Conservation (phyloP, 495 filamentous ascomycete species). For the Venustampulla echinocandica region DNA sequence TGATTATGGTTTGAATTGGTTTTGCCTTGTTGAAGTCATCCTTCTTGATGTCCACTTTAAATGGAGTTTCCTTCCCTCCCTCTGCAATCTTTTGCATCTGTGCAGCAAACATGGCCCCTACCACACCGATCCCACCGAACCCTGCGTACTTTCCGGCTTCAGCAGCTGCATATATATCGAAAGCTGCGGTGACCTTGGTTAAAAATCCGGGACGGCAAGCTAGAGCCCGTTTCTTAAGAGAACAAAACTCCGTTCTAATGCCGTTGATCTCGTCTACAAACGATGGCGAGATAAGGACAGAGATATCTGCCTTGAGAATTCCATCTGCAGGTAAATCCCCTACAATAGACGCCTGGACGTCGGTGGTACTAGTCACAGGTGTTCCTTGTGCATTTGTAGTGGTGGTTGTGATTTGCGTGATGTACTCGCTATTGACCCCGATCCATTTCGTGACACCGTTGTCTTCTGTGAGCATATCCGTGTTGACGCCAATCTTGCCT, state of each 20-base stretch:
- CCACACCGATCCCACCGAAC: not conserved
- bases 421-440: not conserved
- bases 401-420: not conserved
- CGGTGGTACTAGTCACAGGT: not conserved
- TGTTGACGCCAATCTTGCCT: not conserved
- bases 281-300: not conserved
- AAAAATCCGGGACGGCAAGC: not conserved
- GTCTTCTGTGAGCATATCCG: not conserved
- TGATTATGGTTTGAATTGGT: not conserved
- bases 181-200: not conserved
- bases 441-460: not conserved
- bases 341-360: not conserved
- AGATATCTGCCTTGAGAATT: not conserved
- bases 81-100: not conserved
- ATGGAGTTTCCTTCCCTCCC: not conserved
- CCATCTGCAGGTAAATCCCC: not conserved
- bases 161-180: not conserved
- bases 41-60: not conserved
- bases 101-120: not conserved
- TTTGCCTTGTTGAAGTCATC: not conserved
- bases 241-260: not conserved
- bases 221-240: not conserved
- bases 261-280: not conserved
- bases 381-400: not conserved
- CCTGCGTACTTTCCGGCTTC: not conserved